phyloP scores from a whole-genome alignment of 192 early-diverging fungal genomes.

The Spinellus fusiger region DNA sequence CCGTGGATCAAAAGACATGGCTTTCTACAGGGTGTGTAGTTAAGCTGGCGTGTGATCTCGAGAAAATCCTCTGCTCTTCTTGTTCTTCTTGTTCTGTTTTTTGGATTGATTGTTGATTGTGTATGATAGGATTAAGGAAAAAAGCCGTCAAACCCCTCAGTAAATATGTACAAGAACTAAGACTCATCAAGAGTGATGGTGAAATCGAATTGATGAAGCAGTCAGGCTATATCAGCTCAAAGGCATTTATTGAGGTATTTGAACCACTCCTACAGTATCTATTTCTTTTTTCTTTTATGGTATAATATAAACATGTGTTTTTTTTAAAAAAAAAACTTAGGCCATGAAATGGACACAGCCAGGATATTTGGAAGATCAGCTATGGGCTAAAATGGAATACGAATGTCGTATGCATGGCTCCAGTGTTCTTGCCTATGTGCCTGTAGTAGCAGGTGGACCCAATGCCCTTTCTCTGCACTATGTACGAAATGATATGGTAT shows the following conservation, averaged over 20 bases:
- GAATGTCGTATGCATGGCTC: constrained; percentile 57
- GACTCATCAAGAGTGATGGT: constrained; percentile 70
- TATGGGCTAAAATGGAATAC: constrained; percentile 75
- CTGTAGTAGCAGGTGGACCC: constrained; percentile 88
- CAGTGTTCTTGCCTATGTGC: constrained; percentile 82
- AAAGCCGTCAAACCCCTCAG: constrained; percentile 40
- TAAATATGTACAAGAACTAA: constrained; percentile 64
- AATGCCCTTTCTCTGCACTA: constrained; percentile 95
- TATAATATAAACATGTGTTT: neutral
- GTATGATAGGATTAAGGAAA: constrained; percentile 8
- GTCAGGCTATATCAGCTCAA: constrained; percentile 69
- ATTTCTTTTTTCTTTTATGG: neutral
- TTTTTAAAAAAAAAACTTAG: constrained; percentile 6
- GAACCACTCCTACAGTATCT: neutral
- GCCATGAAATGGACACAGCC: constrained; percentile 74
- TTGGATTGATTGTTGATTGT: neutral
- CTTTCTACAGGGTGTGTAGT: neutral
- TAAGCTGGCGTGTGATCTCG: neutral
- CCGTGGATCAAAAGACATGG: neutral
- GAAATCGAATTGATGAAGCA: constrained; percentile 78
- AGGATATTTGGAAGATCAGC: constrained; percentile 61
- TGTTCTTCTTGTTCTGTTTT: neutral
- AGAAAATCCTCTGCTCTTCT: neutral
- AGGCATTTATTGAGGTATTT: constrained; percentile 65
- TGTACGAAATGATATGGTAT: constrained; percentile 73